These are phyloP conservation scores for Lentithecium fluviatile DNA, from an alignment of 495 filamentous ascomycete species.

Conservation along the genomic window DNA sequence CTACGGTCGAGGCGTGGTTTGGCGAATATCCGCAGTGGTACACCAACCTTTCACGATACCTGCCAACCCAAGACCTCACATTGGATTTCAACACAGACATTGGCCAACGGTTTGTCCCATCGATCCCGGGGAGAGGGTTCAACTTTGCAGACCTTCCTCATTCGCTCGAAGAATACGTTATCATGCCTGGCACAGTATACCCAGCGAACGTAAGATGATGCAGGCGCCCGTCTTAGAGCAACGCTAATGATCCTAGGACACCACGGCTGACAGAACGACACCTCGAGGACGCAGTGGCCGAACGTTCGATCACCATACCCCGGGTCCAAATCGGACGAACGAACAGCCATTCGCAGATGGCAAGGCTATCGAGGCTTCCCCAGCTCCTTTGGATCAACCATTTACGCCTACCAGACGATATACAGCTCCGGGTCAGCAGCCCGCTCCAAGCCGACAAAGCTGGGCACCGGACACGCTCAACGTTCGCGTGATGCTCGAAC, in stretches of 20 bases:
- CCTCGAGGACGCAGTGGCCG: neutral
- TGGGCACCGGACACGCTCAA: constrained; percentile 33
- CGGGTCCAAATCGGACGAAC: neutral
- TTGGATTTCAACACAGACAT: constrained; percentile 27
- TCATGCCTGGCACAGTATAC: constrained; percentile 31
- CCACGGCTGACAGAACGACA: neutral
- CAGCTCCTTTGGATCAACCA: neutral
- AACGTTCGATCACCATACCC: neutral
- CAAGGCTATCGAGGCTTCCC: neutral
- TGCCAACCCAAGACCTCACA: constrained; percentile 13
- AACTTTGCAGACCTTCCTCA: constrained; percentile 31
- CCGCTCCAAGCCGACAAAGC: constrained; percentile 6
- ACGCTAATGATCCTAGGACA: neutral
- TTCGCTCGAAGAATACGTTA: constrained; percentile 28
- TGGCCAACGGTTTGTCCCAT: constrained; percentile 29
- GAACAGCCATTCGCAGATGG: neutral
- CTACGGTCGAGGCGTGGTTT: constrained; percentile 23
- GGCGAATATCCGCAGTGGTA: constrained; percentile 33
- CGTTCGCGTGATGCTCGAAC: constrained; percentile 32
- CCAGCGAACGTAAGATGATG: constrained; percentile 28
- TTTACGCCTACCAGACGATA: constrained; percentile 5
- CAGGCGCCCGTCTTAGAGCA: too few relatives aligned
- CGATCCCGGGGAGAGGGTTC: constrained; percentile 19
- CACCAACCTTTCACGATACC: constrained; percentile 22
- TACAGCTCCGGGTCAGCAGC: neutral